Evolutionary conservation across 306 rosid genomes (phyloP).

Genomic region (Citrullus colocynthis): DNA sequence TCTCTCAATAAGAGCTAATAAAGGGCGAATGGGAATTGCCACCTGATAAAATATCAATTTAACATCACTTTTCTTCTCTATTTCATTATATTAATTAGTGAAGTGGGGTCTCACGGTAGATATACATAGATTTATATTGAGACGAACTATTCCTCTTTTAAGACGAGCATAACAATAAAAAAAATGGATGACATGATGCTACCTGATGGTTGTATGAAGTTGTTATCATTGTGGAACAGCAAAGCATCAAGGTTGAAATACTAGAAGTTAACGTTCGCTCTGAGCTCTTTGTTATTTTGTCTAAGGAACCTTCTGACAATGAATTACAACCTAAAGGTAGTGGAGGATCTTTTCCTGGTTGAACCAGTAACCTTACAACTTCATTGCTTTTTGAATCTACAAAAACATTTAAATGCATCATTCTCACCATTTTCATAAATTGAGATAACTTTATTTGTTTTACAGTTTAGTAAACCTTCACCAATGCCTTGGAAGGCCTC

Average conservation of each 20-base stretch:
- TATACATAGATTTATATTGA: not conserved
- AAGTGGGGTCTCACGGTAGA: not conserved
- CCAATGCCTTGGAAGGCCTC: slow-evolving; percentile 68
- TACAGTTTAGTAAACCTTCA: slow-evolving; percentile 44
- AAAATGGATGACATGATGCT: slow-evolving; percentile 2
- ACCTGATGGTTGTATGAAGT: slow-evolving; percentile 74
- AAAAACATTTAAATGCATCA: slow-evolving; percentile 12
- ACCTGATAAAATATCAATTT: slow-evolving; percentile 29
- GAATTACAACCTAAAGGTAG: slow-evolving; percentile 44
- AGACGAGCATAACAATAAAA: not conserved
- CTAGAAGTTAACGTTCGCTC: slow-evolving; percentile 26
- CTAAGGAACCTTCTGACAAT: slow-evolving; percentile 25
- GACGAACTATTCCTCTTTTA: not conserved
- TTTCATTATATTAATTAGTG: too few relatives aligned
- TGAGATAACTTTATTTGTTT: not conserved
- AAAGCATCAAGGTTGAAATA: slow-evolving; percentile 46
- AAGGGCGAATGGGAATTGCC: slow-evolving; percentile 44
- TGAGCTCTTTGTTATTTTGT: slow-evolving; percentile 27
- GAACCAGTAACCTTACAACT: slow-evolving; percentile 38
- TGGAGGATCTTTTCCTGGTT: slow-evolving; percentile 49
- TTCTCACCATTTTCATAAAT: slow-evolving; percentile 1
- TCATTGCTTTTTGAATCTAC: slow-evolving; percentile 37
- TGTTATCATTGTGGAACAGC: slow-evolving; percentile 66
- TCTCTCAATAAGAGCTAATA: slow-evolving; percentile 59
- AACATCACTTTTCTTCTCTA: too few relatives aligned